These are phyloP conservation scores for Serpula lacrymans DNA, from an alignment of 768 basidiomycete species.

Conservation along the genomic window DNA sequence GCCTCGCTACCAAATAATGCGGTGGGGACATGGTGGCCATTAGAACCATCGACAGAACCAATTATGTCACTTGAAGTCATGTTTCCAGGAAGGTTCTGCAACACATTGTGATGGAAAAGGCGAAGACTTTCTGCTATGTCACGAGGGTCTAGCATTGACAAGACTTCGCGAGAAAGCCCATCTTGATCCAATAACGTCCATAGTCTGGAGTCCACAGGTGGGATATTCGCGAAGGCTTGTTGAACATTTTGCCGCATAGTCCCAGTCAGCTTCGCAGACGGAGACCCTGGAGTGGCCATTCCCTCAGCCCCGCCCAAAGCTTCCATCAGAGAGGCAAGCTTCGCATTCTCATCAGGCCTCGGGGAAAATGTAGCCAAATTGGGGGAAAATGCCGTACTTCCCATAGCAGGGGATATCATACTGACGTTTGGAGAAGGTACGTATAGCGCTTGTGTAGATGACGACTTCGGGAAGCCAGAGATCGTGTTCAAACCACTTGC, in stretches of 20 bases:
- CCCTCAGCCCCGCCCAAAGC: constrained; percentile 36
- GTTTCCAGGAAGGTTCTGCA: constrained; percentile 52
- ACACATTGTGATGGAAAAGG: constrained; percentile 52
- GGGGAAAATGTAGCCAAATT: constrained; percentile 52
- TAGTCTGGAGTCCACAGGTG: constrained; percentile 33
- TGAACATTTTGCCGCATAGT: too few relatives aligned
- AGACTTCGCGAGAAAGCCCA: constrained; percentile 64
- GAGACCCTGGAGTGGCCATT: constrained; percentile 6
- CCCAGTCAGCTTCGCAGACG: constrained; percentile 25
- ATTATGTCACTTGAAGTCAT: constrained; percentile 46
- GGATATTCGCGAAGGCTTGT: constrained; percentile 12
- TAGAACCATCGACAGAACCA: constrained; percentile 20
- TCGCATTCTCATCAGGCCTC: constrained; percentile 41
- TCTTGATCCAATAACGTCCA: constrained; percentile 57
- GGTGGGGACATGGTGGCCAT: constrained; percentile 2
- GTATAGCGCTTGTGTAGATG: constrained; percentile 53
- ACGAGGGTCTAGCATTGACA: constrained; percentile 60
- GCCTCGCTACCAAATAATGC: constrained; percentile 67
- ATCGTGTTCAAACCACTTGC: constrained; percentile 19
- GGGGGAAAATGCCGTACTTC: constrained; percentile 30
- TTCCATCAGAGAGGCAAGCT: constrained; percentile 42
- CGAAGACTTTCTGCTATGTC: constrained; percentile 62
- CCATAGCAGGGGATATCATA: constrained; percentile 19
- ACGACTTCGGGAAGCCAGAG: constrained; percentile 39
- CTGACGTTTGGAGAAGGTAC: constrained; percentile 44